Conservation (phyloP, 2,329 filamentous ascomycete species). For the Exserohilum turcica region DNA sequence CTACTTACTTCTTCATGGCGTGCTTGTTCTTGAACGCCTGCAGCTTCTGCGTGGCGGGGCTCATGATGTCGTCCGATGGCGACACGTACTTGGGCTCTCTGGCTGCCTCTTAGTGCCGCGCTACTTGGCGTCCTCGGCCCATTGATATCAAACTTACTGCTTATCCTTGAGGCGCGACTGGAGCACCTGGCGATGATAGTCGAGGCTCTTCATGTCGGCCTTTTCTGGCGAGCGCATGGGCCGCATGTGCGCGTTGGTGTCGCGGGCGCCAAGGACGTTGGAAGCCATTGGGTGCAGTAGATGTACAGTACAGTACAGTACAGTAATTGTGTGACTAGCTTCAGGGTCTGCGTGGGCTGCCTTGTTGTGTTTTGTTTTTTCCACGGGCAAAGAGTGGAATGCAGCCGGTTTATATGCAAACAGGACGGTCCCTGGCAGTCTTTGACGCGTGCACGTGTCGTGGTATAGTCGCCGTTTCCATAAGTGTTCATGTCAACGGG, state of each 20-base stretch:
- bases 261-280: constrained; percentile 68
- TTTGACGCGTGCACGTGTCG: constrained; percentile 6
- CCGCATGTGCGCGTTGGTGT: constrained; percentile 62
- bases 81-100: constrained; percentile 70
- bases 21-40: constrained; percentile 80
- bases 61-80: constrained; percentile 88
- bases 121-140: background rate
- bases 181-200: constrained; percentile 77
- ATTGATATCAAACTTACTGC: constrained; percentile 57
- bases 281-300: constrained; percentile 55
- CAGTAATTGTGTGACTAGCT: background rate
- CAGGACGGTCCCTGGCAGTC: background rate
- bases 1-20: constrained; percentile 68
- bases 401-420: background rate
- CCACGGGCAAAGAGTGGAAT: too few relatives aligned
- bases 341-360: background rate
- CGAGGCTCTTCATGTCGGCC: constrained; percentile 57
- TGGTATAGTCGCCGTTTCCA: constrained; percentile 8
- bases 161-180: constrained; percentile 72
- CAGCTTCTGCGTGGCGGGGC: constrained; percentile 82
- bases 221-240: constrained; percentile 27
- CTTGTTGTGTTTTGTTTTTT: background rate
- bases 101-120: constrained; percentile 25
- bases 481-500: constrained; percentile 13
- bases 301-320: too few relatives aligned